phyloP scores from a whole-genome alignment of 2,329 filamentous ascomycete genomes.

The Xylaria sp. region DNA sequence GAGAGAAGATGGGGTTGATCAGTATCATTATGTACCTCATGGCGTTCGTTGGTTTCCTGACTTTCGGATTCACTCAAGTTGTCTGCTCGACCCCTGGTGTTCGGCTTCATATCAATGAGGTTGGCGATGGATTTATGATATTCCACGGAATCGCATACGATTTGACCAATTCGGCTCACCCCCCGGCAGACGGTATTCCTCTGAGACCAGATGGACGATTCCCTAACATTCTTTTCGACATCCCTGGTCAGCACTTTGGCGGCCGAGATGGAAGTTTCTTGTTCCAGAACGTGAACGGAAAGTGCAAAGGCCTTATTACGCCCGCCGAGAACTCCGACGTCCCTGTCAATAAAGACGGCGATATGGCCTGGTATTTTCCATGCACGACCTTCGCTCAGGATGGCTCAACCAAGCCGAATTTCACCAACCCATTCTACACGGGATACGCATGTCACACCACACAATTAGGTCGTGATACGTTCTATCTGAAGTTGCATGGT shows the following conservation, averaged over 20 bases:
- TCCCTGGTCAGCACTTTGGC: slow-evolving; percentile 66
- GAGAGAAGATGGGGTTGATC: slow-evolving; percentile 95
- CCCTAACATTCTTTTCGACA: slow-evolving; percentile 80
- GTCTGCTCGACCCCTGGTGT: slow-evolving; percentile 72
- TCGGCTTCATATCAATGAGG: slow-evolving; percentile 76
- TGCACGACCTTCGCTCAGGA: slow-evolving; percentile 91
- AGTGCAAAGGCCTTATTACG: slow-evolving; percentile 87
- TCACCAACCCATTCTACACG: slow-evolving; percentile 66
- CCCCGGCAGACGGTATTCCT: slow-evolving; percentile 72
- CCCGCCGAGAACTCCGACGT: slow-evolving; percentile 66
- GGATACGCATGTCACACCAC: slow-evolving; percentile 90
- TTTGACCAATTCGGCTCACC: slow-evolving; percentile 69
- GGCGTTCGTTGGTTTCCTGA: slow-evolving; percentile 85
- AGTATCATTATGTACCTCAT: slow-evolving; percentile 89
- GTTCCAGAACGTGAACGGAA: slow-evolving; percentile 97
- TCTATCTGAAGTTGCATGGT: slow-evolving; percentile 63
- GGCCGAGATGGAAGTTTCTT: slow-evolving; percentile 95
- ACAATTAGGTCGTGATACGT: slow-evolving; percentile 58
- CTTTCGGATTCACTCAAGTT: slow-evolving; percentile 87
- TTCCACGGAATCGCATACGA: slow-evolving; percentile 92
- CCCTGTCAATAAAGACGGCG: slow-evolving; percentile 63
- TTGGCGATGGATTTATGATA: slow-evolving; percentile 83
- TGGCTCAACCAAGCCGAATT: slow-evolving; percentile 73
- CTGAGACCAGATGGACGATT: slow-evolving; percentile 41
- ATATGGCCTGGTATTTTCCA: slow-evolving; percentile 95